Evolutionary conservation across 345 rosid species (phyloP), one percentile per base, ranked within the genome.

Genomic region (Aquilaria malaccensis): DNA sequence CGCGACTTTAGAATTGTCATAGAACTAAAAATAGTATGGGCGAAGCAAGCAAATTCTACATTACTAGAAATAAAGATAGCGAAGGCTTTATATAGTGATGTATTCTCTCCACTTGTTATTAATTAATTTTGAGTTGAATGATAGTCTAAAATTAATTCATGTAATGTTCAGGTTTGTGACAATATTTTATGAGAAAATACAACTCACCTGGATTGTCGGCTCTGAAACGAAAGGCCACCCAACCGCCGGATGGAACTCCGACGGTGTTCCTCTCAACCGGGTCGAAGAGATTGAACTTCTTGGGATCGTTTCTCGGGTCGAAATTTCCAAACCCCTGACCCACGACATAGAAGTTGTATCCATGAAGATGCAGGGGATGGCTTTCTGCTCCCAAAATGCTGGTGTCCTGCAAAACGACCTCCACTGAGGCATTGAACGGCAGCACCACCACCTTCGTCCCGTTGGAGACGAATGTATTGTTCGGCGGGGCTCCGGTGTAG

Each of bases 301-400:
- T 51, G 11, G 90, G 86, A 54, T 88, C 96, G 29, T 58, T 73
- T 10, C 50, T 52, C 15, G 80, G 80, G 65, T 86, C 70, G 65
- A 76, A 85, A 65, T 86, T 88, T 11, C 98, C 98, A 45, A 79
- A 86, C 5, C 92, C 98, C 65, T 83, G 88, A 11, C 92, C 92
- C 29, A 91, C 87, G 60, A 91, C 78, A 46, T 30, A 88, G 69
- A 89, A 85, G 73, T 83, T 82, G 68, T 50, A 75, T 41, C 98
- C 92, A 67, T 91, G 96, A 32, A 91, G 73, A 67, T 91, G 96
- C 5, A 85, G 33, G 57, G 98, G 97, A 69, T 91, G 97, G 71
- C 86, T 84, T 63, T 88, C 91, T 14, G 79, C 75, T 51, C 87
- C 90, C 50, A 83, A 47, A 45, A 92, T 81, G 63, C 83, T 86